These are phyloP conservation scores for Gremmenia infestans DNA, from an alignment of 2,329 filamentous ascomycete species.

Conservation along the genomic window DNA sequence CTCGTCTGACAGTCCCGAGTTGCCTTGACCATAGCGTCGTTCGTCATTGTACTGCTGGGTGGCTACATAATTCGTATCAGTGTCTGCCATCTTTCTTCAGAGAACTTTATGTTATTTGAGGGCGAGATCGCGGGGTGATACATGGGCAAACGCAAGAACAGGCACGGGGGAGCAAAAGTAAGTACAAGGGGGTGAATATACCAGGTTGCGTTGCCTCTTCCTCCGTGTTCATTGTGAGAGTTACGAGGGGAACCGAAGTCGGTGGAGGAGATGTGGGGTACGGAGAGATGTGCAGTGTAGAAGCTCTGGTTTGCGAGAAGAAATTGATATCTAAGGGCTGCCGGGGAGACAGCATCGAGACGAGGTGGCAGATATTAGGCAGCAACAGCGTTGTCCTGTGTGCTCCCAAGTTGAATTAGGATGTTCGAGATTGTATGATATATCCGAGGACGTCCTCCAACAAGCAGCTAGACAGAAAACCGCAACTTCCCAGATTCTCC, in stretches of 20 bases:
- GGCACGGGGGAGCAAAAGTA: slow-evolving; percentile 1
- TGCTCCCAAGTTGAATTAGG: not conserved
- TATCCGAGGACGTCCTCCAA: not conserved
- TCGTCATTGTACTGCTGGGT: slow-evolving; percentile 82
- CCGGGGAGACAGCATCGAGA: not conserved
- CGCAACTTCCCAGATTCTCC: not conserved
- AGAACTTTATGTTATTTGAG: not conserved
- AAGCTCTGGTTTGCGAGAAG: not conserved
- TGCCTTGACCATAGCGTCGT: slow-evolving; percentile 70
- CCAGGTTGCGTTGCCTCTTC: slow-evolving; percentile 29
- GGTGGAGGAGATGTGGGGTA: slow-evolving; percentile 1
- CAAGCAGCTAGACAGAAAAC: not conserved
- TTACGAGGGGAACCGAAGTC: not conserved
- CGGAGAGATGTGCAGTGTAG: slow-evolving; percentile 7
- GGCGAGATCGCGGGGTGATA: not conserved
- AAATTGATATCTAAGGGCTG: not conserved
- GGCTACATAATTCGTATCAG: slow-evolving; percentile 38
- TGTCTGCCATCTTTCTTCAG: slow-evolving; percentile 4
- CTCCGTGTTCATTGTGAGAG: slow-evolving; percentile 22
- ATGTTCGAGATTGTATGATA: not conserved
- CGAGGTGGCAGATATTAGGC: not conserved
- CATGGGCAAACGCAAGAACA: not conserved
- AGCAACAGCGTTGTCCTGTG: not conserved
- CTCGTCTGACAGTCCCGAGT: slow-evolving; percentile 75
- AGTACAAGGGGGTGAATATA: slow-evolving; percentile 9